Base-by-base conservation (phyloP, 352 stramenopile species). In the Pythium grandisporangium region DNA sequence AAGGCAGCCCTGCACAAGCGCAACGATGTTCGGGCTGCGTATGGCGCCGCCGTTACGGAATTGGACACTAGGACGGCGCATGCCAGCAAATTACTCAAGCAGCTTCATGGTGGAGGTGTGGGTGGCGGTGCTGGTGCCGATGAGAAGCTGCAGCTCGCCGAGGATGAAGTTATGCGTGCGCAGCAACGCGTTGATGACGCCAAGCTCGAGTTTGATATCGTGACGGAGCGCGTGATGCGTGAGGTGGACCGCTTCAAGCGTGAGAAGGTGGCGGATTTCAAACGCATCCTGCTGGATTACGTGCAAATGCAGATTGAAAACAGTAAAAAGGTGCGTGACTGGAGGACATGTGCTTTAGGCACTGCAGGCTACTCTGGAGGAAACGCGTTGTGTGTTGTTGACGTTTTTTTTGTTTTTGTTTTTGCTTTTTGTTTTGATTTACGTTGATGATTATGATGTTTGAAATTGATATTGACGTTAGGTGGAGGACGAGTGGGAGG, bases 241-340 rank as follows among this genome's bases (percentile, higher is more conserved):
- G 95, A 98, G 61, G 92, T 98, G n/a, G 93, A 98, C 63, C 76
- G 93, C 10, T 98, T 98, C 67, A 97, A 97, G 53, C 68, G 84
- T 4, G 89, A 98, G 45, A 98, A 97, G 38, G 67, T 96, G 0
- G 77, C 83, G 6, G 95, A 98, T 49, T 97, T 98, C 54, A 96
- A 96, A 51, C 74, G 78, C 34, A 97, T 96, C 42, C 88, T 98
- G 13, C 66, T 98, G 48, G 89, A 98, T 34, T 98, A 98, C 68
- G 97, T 98, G 54, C 76, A 96, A 42, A 81, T 98, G 58, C 92
- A 98, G 60, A 96, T 98, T 48, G 83, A 96, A 47, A 97, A 98
- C 72, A 98, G 96, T 65, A 94, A 96, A 49, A 82, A 89, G 60
- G 83, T 91, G 11, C 23, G 11, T 29, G 16, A 41, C 35, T 41